Percentiles rank a stretch among this genome's conserved stretches.
Conservation (phyloP, 148 eudicot genomes). For the Tetragonia tetragonoides region DNA sequence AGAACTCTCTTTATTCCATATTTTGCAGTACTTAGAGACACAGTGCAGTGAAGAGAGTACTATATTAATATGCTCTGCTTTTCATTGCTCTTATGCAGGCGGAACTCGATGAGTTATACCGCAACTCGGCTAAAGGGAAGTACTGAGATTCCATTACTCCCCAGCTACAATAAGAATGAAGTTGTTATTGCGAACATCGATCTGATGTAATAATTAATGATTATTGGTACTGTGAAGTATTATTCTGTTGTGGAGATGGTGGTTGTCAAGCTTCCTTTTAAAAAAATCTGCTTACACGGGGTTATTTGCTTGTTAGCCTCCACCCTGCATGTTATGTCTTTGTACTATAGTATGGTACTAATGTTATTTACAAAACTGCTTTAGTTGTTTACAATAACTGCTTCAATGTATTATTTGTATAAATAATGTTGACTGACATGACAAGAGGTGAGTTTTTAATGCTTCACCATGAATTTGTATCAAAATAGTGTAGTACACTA, state of each 20-base stretch:
- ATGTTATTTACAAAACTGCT: no score
- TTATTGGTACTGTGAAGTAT: background rate
- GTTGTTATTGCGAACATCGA: background rate
- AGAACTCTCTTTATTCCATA: background rate
- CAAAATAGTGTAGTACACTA: no score
- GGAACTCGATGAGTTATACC: slow-evolving; percentile 57
- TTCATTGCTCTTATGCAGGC: slow-evolving; percentile 39
- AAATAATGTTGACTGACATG: no score
- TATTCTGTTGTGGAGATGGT: background rate
- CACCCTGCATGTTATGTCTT: no score
- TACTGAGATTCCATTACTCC: background rate
- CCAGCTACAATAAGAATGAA: background rate
- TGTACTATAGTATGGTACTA: no score
- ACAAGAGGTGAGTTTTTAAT: no score
- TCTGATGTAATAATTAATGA: background rate
- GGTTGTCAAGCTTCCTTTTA: background rate
- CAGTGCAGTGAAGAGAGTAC: no score
- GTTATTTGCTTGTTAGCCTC: no score
- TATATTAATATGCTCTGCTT: background rate
- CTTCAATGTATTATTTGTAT: no score
- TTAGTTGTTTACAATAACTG: no score
- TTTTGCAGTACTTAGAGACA: background rate
- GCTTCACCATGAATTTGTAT: no score
- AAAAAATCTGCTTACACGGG: background rate
- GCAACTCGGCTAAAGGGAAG: slow-evolving; percentile 33